Evolutionary conservation across 1,139 yeast species (phyloP).

Genomic region (Zygoascus sp.): DNA sequence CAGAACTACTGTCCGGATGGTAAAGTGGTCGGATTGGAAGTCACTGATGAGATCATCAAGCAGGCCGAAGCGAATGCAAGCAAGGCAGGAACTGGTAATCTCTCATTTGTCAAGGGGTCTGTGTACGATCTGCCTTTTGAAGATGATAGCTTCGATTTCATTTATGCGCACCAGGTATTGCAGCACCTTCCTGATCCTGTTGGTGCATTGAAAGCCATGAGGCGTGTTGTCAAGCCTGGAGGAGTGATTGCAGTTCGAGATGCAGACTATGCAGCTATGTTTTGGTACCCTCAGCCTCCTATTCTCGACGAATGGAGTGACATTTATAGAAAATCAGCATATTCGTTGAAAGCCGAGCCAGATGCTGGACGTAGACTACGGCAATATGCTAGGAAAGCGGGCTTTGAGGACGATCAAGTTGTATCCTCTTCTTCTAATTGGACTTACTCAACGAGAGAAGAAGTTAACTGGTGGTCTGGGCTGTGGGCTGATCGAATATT

Average conservation of each 20-base stretch:
- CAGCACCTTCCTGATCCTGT: constrained; percentile 39
- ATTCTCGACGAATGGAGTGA: constrained; percentile 20
- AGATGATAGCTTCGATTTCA: constrained; percentile 41
- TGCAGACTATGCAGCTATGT: constrained; percentile 30
- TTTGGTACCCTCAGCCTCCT: constrained; percentile 24
- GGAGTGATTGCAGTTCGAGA: constrained; percentile 36
- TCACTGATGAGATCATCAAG: constrained; percentile 34
- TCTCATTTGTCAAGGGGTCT: constrained; percentile 35
- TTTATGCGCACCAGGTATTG: constrained; percentile 41
- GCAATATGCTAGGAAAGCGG: constrained; percentile 23
- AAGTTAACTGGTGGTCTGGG: constrained; percentile 26
- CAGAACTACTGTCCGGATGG: constrained; percentile 33
- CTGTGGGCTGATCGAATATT: constrained; percentile 28
- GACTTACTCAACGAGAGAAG: constrained; percentile 24
- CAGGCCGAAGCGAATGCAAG: constrained; percentile 27
- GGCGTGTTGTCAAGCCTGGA: constrained; percentile 28
- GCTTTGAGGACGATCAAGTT: constrained; percentile 17
- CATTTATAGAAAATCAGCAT: constrained; percentile 21
- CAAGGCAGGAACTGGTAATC: constrained; percentile 24
- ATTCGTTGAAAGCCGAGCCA: constrained; percentile 26
- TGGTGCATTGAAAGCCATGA: constrained; percentile 27
- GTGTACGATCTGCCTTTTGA: constrained; percentile 36
- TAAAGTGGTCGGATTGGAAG: constrained; percentile 38
- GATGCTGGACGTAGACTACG: constrained; percentile 21
- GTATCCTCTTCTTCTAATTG: constrained; percentile 21